Conservation (phyloP, 495 filamentous ascomycete genomes). For the Xylaria bambusicola region DNA sequence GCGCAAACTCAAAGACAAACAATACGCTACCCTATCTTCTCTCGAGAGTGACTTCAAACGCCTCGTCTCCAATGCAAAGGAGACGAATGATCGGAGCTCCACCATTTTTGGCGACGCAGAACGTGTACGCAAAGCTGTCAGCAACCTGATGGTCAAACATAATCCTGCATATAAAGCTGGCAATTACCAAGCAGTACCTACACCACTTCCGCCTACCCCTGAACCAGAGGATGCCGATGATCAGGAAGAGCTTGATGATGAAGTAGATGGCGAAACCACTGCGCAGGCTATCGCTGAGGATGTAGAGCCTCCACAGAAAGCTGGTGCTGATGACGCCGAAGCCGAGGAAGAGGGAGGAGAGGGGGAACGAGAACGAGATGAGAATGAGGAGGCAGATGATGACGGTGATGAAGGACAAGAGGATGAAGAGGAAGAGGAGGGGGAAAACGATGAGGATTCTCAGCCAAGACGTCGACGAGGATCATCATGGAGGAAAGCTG, state of each 20-base stretch:
- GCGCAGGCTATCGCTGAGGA: conserved; percentile 21
- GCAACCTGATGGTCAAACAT: conserved; percentile 71
- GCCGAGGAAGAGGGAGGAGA: conserved; percentile 19
- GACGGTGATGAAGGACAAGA: conserved; percentile 31
- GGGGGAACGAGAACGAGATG: conserved; percentile 21
- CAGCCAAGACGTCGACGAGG: conserved; percentile 5
- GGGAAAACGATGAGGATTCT: conserved; percentile 25
- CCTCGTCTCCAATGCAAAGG: conserved; percentile 74
- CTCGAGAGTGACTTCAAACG: conserved; percentile 76
- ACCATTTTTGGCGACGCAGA: conserved; percentile 73
- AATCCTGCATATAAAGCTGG: conserved; percentile 70
- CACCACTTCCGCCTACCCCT: conserved; percentile 58
- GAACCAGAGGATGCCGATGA: conserved; percentile 34
- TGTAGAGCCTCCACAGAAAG: conserved; percentile 35
- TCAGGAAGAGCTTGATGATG: conserved; percentile 33
- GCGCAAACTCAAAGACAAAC: conserved; percentile 62
- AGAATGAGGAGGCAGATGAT: conserved; percentile 25
- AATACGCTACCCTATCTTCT: conserved; percentile 63
- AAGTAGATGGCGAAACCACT: conserved; percentile 16
- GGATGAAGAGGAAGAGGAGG: conserved; percentile 38
- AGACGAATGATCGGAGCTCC: conserved; percentile 66
- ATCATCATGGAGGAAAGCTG: conserved; percentile 9
- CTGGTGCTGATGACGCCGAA: conserved; percentile 32
- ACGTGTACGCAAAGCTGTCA: conserved; percentile 70
- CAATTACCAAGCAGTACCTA: conserved; percentile 62